Evolutionary conservation across 371 early-diverging fungal species (phyloP), one percentile per base, ranked within the genome.

Genomic region (Rhizopus microsporus): DNA sequence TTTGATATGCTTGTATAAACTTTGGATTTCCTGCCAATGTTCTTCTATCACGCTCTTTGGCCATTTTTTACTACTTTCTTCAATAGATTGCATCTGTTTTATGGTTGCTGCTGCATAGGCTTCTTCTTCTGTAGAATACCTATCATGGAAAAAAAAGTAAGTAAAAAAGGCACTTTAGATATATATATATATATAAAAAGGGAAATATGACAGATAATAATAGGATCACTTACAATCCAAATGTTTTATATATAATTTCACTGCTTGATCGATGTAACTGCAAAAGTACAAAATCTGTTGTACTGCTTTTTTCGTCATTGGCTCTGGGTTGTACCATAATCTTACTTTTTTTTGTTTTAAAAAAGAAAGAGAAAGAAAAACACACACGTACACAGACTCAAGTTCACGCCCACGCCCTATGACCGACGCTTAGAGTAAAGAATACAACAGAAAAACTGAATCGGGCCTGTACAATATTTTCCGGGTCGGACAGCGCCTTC

Each of bases 31-130:
- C 5, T 33, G 51, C 39, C 51, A 62, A 1, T 62, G 47, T 29
- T 58, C 47, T 5, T 30, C 16, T 15, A 62, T 3, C 7, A 49
- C 37, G 7, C 39, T 15, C 40, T 51, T 61, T 47, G 57, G 12
- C 49, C 58, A 58, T 17, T 51, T 54, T 15, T 60, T 44, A 31
- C 54, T 52, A 15, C 8, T 30, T 5, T 47, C 46, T 55, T 61
- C 67, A 45, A 66, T 66, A 7, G 47, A 33, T 51, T 62, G 67
- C 62, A 66, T 57, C 32, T 57, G 59, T n/a, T 38, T 33, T 10
- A 58, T 33, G 34, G 51, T 13, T 3, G 59, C 67, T 10, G 50
- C 55, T 47, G 62, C 59, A 51, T 66, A 66, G 0, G 62, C 67
- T 13, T 51, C 56, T 43, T 66, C 62, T 55, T 66, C 52, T 16